phyloP scores from a whole-genome alignment of 345 rosid genomes.

The Aethionema arabicum region DNA sequence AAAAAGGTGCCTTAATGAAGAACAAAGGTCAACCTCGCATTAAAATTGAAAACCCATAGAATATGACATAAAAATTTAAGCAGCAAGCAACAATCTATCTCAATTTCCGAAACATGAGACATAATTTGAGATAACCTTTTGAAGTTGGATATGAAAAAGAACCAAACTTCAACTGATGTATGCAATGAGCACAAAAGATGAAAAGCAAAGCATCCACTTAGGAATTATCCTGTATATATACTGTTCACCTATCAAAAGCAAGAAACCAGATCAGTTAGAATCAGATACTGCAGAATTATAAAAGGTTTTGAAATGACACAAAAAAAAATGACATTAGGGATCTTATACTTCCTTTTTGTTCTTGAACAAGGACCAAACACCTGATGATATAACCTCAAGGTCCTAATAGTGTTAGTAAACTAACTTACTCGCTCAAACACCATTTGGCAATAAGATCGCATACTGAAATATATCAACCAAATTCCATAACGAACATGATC shows the following conservation, averaged over 20 bases:
- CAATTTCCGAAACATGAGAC: background rate
- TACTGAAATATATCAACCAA: constrained; percentile 2
- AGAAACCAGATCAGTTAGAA: background rate
- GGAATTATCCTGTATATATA: background rate
- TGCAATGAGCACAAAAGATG: background rate
- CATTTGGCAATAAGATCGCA: background rate
- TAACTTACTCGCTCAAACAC: background rate
- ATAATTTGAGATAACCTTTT: background rate
- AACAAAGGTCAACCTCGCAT: constrained; percentile 3
- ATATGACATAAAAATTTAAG: background rate
- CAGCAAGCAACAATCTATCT: constrained; percentile 1
- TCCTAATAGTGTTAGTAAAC: background rate
- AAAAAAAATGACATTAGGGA: background rate
- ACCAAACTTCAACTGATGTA: background rate
- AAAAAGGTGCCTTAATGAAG: background rate
- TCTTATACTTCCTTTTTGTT: background rate
- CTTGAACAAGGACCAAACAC: constrained; percentile 4
- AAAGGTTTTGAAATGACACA: background rate
- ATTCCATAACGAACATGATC: constrained; percentile 20
- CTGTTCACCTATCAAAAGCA: constrained; percentile 2
- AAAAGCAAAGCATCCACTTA: background rate
- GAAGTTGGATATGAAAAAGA: background rate
- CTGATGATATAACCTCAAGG: background rate
- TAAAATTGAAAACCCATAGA: constrained; percentile 12
- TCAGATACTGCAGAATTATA: background rate